Percentiles rank a stretch among this genome's conserved stretches.
phyloP scores from a whole-genome alignment of 139 green algal genomes.

The Edaphochlamys debaryana region DNA sequence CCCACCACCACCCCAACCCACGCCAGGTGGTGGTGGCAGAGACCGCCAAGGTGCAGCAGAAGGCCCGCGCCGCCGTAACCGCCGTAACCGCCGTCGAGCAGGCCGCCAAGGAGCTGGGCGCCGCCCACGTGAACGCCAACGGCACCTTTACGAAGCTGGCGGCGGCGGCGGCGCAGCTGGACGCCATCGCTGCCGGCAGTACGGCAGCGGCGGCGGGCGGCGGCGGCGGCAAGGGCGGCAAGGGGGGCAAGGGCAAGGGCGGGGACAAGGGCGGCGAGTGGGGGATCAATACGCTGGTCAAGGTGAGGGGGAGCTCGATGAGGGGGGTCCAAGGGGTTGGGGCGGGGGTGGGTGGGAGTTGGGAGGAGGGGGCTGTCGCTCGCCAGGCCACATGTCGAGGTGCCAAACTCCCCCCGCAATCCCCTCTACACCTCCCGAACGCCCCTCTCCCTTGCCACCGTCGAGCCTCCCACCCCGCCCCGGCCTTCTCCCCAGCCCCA shows the following conservation, averaged over 20 bases:
- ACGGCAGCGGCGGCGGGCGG: too few species aligned
- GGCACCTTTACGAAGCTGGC: conserved; percentile 41
- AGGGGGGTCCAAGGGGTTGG: too few species aligned
- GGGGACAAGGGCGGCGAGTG: conserved; percentile 10
- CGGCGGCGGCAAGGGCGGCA: not conserved
- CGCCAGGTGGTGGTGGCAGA: conserved; percentile 40
- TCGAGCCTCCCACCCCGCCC: too few species aligned
- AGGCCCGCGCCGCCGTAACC: conserved; percentile 56
- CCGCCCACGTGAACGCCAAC: not conserved
- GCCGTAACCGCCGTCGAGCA: conserved; percentile 46
- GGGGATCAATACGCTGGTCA: conserved; percentile 4
- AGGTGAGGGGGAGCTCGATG: too few species aligned
- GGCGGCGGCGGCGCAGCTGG: conserved; percentile 43
- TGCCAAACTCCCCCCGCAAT: too few species aligned
- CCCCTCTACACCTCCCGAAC: too few species aligned
- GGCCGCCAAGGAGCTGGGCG: conserved; percentile 37
- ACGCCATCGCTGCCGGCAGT: conserved; percentile 11
- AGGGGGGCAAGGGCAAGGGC: not conserved
- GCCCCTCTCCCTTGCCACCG: too few species aligned
- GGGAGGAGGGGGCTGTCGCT: too few species aligned
- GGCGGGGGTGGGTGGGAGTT: too few species aligned
- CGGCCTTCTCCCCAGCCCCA: too few species aligned
- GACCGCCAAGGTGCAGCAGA: conserved; percentile 56
- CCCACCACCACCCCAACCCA: too few species aligned
- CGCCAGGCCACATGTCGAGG: too few species aligned